Percentiles rank a stretch among this genome's conserved stretches.
These are phyloP conservation scores for Hirschfeldia incana DNA, from an alignment of 345 rosid species.

Conservation along the genomic window DNA sequence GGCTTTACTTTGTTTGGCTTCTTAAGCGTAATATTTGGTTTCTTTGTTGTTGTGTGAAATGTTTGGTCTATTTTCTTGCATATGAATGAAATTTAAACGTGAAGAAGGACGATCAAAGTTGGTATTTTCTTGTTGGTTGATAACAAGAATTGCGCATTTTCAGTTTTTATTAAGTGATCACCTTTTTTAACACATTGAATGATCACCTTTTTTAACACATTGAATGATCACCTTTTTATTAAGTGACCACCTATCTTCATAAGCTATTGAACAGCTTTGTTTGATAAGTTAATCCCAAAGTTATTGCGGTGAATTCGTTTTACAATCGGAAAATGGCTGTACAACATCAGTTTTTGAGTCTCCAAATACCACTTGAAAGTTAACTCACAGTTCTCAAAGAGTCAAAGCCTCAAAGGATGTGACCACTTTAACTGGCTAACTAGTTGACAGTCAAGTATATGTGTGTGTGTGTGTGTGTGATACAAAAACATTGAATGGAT, in stretches of 20 bases:
- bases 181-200: background rate
- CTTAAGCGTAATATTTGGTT: background rate
- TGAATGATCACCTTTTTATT: background rate
- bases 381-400: background rate
- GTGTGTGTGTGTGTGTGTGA: background rate
- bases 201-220: background rate
- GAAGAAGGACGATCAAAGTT: background rate
- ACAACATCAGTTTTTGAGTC: no score
- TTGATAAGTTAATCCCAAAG: no score
- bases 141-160: background rate
- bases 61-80: slow-evolving; percentile 23
- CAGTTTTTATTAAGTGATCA: background rate
- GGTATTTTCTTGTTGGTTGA: slow-evolving; percentile 15
- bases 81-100: background rate
- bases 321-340: background rate
- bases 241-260: background rate
- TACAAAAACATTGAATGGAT: no score
- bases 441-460: background rate
- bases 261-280: background rate
- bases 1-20: background rate
- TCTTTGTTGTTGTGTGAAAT: slow-evolving; percentile 10
- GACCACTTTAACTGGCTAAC: background rate
- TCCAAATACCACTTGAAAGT: no score
- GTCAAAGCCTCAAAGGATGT: background rate
- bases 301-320: background rate